phyloP scores from a whole-genome alignment of 441 rosid genomes.

The Metrosideros polymorpha region DNA sequence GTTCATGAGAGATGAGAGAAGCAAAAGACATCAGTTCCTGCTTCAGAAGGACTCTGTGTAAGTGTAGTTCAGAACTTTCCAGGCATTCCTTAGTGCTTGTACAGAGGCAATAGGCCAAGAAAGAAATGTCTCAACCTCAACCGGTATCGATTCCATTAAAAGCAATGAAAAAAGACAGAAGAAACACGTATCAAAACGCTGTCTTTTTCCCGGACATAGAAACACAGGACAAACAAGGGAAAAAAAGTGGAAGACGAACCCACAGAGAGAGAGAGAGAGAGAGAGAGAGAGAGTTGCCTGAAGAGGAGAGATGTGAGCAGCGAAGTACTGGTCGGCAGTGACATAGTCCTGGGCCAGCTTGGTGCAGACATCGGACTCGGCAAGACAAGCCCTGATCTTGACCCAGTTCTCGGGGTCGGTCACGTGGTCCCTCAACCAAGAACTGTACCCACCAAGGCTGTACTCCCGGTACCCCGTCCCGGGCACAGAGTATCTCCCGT shows the following conservation, averaged over 20 bases:
- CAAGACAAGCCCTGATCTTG: slow-evolving; percentile 43
- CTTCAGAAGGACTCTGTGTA: not conserved
- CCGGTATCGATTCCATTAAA: not conserved
- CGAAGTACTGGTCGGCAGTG: slow-evolving; percentile 65
- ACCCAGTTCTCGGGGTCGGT: slow-evolving; percentile 38
- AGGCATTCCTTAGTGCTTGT: not conserved
- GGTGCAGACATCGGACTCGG: slow-evolving; percentile 40
- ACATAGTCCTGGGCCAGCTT: slow-evolving; percentile 30
- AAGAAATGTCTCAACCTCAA: not conserved
- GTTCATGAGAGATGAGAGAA: not conserved
- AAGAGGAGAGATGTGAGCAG: slow-evolving; percentile 56
- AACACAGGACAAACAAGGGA: not conserved
- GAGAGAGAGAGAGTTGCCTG: slow-evolving; percentile 30
- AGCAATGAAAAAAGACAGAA: not conserved
- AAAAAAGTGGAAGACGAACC: not conserved
- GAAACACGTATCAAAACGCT: not conserved
- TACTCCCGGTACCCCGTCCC: slow-evolving; percentile 47
- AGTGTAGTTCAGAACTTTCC: not conserved
- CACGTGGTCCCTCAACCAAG: slow-evolving; percentile 40
- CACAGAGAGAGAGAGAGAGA: not conserved
- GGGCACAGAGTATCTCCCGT: slow-evolving; percentile 40
- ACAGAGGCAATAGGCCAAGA: not conserved
- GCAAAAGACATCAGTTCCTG: not conserved
- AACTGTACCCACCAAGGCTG: slow-evolving; percentile 36
- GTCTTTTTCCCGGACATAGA: not conserved